Base-by-base conservation (phyloP, 768 basidiomycete genomes). In the Amanita rimosa region DNA sequence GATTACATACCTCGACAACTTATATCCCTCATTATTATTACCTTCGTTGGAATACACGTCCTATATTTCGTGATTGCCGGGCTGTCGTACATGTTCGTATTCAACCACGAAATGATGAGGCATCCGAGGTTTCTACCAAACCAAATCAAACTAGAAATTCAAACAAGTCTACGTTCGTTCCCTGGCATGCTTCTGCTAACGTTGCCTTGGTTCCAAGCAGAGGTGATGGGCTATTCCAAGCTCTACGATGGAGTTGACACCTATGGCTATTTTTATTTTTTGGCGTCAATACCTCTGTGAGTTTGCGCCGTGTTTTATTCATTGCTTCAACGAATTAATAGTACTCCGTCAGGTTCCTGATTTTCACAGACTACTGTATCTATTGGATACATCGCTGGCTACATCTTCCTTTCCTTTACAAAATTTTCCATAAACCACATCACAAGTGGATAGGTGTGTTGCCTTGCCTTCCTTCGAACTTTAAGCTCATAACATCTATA, bases 341-440 rank as follows among this genome's bases (percentile, higher is more conserved):
- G 53, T 37, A 31, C 19, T 55, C 37, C 47, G 52, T 5, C 54
- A 66, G 60, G 17, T 64, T 60, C 51, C 58, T 64, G 0, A 29
- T 62, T 7, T 67, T 65, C 55, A 99, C 95, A 14, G 96, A 99
- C 65, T 88, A 91, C 57, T 71, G 75, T 57, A 89, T 99, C 54
- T 99, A 99, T 63, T 97, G 94, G 93, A 72, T 95, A n/a, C 96
- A 99, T 61, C 81, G 96, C 21, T 73, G 75, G 67, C 71, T 95
- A 48, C 96, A 99, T 61, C 69, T 84, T 51, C 95, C 95, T 1
- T 48, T 72, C 34, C 56, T 96, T 50, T 99, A 99, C 74, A 98
- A 95, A 63, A 67, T 73, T 49, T 58, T 99, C 40, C 96, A 99
- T 66, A 99, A 99, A 65, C 93, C 95, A 1, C 96, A 99, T 63